Evolutionary conservation across 148 eudicot species (phyloP), one percentile per base, ranked within the genome.

Genomic region (Fagopyrum homotropicum): DNA sequence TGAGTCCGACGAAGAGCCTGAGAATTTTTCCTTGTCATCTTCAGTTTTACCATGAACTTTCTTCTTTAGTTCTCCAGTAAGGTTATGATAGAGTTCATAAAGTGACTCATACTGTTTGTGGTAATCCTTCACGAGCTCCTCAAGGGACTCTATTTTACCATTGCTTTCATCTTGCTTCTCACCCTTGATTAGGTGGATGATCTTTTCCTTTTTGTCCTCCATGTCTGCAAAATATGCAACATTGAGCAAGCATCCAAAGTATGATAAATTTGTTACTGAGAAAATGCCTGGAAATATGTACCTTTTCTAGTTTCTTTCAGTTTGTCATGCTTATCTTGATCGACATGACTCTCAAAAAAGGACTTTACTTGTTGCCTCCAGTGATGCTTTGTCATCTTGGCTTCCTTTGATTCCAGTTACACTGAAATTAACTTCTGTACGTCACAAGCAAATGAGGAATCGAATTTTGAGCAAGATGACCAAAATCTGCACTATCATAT

Each of bases 31-130:
- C 11, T 84, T 74, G 12, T 79, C 86, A 45, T 80, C 81, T 66
- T 83, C 84, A 40, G 66, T 75, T 22, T 84, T 82, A 44, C 79
- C 76, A 61, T 79, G 77, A 76, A 80, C 88, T 61, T 92, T 92
- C 69, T 86, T 72, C 72, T 86, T 86, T 74, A 92, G 72, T 77
- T 92, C 92, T 74, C 87, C 93, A 4, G 93, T 92, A 57, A 95
- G 86, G 83, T 92, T 82, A 81, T 89, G 89, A 75, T 95, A 90
- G 57, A 86, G 93, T 70, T 83, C 84, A 79, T 86, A 89, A 54
- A 95, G 93, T 29, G 87, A 85, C 75, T 90, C 90, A 73, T 92
- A 92, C 43, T 89, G 88, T 60, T 81, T 89, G 80, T 89, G 88
- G 79, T 92, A 85, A 82, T 86, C 92, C 81, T 89, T 87, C 63